These are phyloP conservation scores for Corylus avellana DNA, from an alignment of 306 rosid species.

Conservation along the genomic window DNA sequence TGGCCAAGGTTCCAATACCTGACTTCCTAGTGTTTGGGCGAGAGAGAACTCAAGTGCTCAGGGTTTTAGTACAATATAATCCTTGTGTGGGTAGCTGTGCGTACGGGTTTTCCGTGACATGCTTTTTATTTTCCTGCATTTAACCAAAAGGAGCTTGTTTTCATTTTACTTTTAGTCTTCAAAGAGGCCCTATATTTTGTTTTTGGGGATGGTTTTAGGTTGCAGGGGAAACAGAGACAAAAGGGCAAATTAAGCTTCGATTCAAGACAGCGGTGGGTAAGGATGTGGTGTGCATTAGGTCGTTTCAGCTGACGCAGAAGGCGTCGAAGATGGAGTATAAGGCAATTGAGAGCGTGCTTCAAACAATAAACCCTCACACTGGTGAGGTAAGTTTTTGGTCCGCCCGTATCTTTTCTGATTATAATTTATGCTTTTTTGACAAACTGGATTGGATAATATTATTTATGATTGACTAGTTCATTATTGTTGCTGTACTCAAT, in stretches of 20 bases:
- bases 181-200: background rate
- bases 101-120: background rate
- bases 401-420: background rate
- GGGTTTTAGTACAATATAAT: too few species aligned
- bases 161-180: background rate
- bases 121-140: background rate
- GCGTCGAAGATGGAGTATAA: conserved; percentile 96
- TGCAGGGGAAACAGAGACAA: conserved; percentile 93
- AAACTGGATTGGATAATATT: background rate
- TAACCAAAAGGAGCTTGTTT: background rate
- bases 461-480: background rate
- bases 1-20: too few species aligned
- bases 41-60: too few species aligned
- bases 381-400: conserved; percentile 60
- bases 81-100: too few species aligned
- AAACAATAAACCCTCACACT: conserved; percentile 85
- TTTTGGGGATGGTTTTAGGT: conserved; percentile 42
- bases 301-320: conserved; percentile 92
- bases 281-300: conserved; percentile 87
- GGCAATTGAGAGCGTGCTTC: conserved; percentile 96
- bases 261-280: conserved; percentile 86
- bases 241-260: conserved; percentile 93
- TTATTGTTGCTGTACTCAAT: background rate
- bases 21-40: too few species aligned
- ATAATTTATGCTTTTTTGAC: background rate